Conservation (phyloP, 2,329 filamentous ascomycete genomes). For the Sporothrix sp. region DNA sequence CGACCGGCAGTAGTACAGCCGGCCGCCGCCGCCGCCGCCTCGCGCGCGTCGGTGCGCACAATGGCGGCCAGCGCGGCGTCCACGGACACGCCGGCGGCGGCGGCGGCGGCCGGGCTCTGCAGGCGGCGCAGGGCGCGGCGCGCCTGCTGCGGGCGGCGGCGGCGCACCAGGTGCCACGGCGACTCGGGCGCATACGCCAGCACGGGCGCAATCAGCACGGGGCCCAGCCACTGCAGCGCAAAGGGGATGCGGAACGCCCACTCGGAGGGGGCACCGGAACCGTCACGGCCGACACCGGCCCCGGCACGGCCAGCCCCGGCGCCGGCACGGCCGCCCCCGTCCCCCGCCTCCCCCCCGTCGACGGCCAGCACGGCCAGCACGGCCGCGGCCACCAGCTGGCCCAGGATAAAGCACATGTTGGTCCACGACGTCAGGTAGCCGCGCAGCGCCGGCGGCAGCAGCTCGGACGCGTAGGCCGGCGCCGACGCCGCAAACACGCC, state of each 20-base stretch:
- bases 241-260: slow-evolving; percentile 32
- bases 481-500: slow-evolving; percentile 31
- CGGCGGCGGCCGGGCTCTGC: slow-evolving; percentile 23
- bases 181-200: slow-evolving; percentile 36
- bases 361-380: slow-evolving; percentile 32
- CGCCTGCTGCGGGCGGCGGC: slow-evolving; percentile 29
- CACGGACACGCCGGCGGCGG: slow-evolving; percentile 15
- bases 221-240: slow-evolving; percentile 28
- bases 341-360: too few relatives aligned
- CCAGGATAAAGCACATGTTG: slow-evolving; percentile 41
- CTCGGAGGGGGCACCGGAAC: slow-evolving; percentile 22
- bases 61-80: slow-evolving; percentile 31
- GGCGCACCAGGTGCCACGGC: slow-evolving; percentile 37
- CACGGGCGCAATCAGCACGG: slow-evolving; percentile 30
- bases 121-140: slow-evolving; percentile 21
- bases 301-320: too few relatives aligned
- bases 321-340: too few relatives aligned
- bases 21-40: slow-evolving; percentile 19
- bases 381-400: slow-evolving; percentile 25
- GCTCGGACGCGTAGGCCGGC: slow-evolving; percentile 28
- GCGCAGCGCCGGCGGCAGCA: slow-evolving; percentile 26
- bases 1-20: too few relatives aligned
- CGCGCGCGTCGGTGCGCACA: slow-evolving; percentile 33
- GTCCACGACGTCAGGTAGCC: slow-evolving; percentile 35
- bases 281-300: too few relatives aligned